phyloP scores from a whole-genome alignment of 208 protist species.

The Crithidia brevicula region DNA sequence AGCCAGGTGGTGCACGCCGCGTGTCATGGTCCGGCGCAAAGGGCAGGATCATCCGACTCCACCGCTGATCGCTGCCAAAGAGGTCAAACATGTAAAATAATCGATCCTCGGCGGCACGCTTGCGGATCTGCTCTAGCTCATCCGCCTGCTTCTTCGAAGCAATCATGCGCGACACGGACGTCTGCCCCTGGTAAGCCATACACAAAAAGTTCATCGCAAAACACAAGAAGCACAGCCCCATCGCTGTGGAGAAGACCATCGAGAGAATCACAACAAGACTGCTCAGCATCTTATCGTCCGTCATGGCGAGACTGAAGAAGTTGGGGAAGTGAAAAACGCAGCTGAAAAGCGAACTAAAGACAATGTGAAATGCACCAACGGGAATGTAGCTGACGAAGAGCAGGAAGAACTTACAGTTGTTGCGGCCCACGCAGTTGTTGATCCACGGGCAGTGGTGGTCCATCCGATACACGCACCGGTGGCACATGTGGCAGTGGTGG shows the following conservation, averaged over 20 bases:
- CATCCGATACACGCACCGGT: constrained; percentile 73
- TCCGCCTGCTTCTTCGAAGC: constrained; percentile 22
- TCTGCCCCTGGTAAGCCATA: constrained; percentile 57
- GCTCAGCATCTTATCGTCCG: constrained; percentile 30
- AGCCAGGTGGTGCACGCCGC: constrained; percentile 25
- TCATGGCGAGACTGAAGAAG: constrained; percentile 19
- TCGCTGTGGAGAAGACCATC: constrained; percentile 47
- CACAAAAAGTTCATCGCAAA: constrained; percentile 59
- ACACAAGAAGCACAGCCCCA: constrained; percentile 51
- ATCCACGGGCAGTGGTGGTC: constrained; percentile 93
- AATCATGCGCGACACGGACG: constrained; percentile 54
- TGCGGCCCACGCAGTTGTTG: constrained; percentile 81
- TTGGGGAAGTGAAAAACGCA: constrained; percentile 46
- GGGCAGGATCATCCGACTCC: constrained; percentile 57
- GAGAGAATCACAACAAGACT: constrained; percentile 34
- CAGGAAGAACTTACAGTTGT: constrained; percentile 78
- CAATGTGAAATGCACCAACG: constrained; percentile 72
- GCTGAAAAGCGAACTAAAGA: constrained; percentile 51
- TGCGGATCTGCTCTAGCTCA: constrained; percentile 20
- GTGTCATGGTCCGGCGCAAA: constrained; percentile 42
- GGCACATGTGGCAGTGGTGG: constrained; percentile 76
- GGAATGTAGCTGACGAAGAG: constrained; percentile 81
- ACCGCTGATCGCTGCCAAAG: constrained; percentile 64
- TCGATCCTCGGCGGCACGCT: constrained; percentile 24
- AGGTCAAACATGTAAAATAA: constrained; percentile 53